phyloP scores from a whole-genome alignment of 2,329 filamentous ascomycete genomes.

The Alternaria brassicicola region DNA sequence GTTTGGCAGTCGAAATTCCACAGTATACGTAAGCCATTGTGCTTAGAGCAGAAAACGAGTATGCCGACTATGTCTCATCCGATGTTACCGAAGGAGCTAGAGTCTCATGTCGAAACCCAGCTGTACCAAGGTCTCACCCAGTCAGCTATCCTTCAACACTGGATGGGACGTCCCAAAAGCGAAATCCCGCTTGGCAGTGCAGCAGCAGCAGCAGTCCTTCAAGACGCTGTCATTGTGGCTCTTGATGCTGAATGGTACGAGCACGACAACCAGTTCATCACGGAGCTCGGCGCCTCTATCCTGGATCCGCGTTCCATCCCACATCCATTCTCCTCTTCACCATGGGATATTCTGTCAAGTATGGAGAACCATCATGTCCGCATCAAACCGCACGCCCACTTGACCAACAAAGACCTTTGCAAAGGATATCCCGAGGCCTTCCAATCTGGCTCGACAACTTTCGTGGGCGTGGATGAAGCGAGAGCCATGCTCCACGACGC shows the following conservation, averaged over 20 bases:
- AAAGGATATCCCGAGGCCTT: constrained; percentile 18
- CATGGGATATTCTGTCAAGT: background rate
- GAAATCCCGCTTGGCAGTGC: background rate
- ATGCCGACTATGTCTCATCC: background rate
- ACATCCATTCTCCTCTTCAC: background rate
- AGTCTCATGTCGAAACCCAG: background rate
- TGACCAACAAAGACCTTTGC: constrained; percentile 20
- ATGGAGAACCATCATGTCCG: constrained; percentile 20
- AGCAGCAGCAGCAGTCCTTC: background rate
- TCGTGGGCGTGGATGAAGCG: constrained; percentile 11
- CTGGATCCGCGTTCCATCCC: constrained; percentile 4
- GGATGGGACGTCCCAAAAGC: background rate
- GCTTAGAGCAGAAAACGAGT: background rate
- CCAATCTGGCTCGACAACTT: constrained; percentile 24
- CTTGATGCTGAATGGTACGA: constrained; percentile 29
- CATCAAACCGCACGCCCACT: constrained; percentile 22
- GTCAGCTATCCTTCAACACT: constrained; percentile 2
- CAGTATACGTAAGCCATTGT: background rate
- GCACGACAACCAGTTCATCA: constrained; percentile 12
- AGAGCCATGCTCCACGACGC: constrained; percentile 3
- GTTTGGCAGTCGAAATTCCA: background rate
- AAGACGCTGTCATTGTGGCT: constrained; percentile 19
- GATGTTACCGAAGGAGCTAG: background rate
- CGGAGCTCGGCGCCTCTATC: constrained; percentile 25
- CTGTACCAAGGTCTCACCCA: background rate